Evolutionary conservation across 2,329 filamentous ascomycete genomes (phyloP), one percentile per base, ranked within the genome.

Genomic region (Xylaria sp.): DNA sequence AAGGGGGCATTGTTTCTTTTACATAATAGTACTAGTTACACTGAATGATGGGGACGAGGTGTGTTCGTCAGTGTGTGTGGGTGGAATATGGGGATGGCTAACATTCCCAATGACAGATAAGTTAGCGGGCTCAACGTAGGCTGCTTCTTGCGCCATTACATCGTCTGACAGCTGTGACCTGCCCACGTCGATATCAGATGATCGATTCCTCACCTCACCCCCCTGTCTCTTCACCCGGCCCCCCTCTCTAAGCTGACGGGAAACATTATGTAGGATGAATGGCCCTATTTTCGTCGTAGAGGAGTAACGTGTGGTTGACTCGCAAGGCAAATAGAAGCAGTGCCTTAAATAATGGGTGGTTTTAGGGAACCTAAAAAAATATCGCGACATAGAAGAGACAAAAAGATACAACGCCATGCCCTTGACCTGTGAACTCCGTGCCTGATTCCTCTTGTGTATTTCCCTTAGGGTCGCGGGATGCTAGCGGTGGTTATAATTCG

Each of bases 361-460:
- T n/a, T 7, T 45, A 27, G 27, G 57, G 21, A 5, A 47, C 55
- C 48, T 24, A 21, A 21, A 62, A 62, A 62, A 32, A 65, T 55
- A 65, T 62, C 64, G 30, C 54, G 48, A 64, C 53, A 61, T 47
- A 54, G 30, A 67, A 60, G 50, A 58, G 19, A 45, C 8, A 30
- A 54, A n/a, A 36, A 56, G 1, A 45, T 45, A 34, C 42, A 66
- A 67, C 64, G 54, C 60, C 60, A 47, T 71, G 60, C 51, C 57
- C 39, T 32, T 61, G 53, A 64, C 61, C 66, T 36, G 27, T 71
- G 19, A 66, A 69, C 66, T 64, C 66, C 69, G 36, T 64, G 60
- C 62, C 69, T 30, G 59, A 61, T 48, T 30, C 60, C 56, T 61
- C 47, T 62, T 60, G 47, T 48, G 59, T 67, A 57, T 56, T 69